Conservation (phyloP, 2,329 filamentous ascomycete species). For the Coniochaeta sp. region DNA sequence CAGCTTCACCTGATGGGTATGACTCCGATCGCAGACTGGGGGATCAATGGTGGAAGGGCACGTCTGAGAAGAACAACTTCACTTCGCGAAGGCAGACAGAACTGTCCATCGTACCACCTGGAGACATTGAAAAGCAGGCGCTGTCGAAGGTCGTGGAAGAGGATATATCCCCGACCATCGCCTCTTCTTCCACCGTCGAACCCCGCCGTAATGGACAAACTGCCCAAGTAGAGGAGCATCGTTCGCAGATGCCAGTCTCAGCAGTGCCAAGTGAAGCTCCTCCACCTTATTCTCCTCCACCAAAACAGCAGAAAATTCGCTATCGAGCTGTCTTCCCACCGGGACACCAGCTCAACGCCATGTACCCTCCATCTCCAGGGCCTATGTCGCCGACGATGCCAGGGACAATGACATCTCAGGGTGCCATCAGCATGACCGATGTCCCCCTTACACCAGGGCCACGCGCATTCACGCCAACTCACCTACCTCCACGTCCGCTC, state of each 20-base stretch:
- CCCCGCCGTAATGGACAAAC: background rate
- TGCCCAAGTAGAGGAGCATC: constrained; percentile 18
- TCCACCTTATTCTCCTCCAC: constrained; percentile 48
- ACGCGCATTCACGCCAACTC: constrained; percentile 10
- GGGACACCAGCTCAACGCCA: constrained; percentile 34
- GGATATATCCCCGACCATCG: constrained; percentile 8
- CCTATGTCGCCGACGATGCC: constrained; percentile 56
- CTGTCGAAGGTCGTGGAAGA: constrained; percentile 2
- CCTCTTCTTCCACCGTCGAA: constrained; percentile 3
- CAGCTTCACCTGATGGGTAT: constrained; percentile 29
- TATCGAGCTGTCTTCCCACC: constrained; percentile 54
- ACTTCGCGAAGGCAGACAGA: constrained; percentile 6
- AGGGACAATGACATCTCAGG: constrained; percentile 53
- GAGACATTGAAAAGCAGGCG: constrained; percentile 14
- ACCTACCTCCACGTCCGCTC: constrained; percentile 33
- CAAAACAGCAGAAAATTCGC: constrained; percentile 31
- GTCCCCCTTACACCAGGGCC: constrained; percentile 42
- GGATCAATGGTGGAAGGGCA: constrained; percentile 29
- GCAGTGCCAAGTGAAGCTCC: constrained; percentile 30
- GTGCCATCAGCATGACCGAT: constrained; percentile 52
- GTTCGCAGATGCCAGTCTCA: background rate
- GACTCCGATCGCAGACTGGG: constrained; percentile 17
- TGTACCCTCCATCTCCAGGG: constrained; percentile 50
- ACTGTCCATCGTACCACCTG: background rate
- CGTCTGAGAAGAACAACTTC: background rate